phyloP scores from a whole-genome alignment of 306 rosid genomes.

The Sechiopsis laciniata region DNA sequence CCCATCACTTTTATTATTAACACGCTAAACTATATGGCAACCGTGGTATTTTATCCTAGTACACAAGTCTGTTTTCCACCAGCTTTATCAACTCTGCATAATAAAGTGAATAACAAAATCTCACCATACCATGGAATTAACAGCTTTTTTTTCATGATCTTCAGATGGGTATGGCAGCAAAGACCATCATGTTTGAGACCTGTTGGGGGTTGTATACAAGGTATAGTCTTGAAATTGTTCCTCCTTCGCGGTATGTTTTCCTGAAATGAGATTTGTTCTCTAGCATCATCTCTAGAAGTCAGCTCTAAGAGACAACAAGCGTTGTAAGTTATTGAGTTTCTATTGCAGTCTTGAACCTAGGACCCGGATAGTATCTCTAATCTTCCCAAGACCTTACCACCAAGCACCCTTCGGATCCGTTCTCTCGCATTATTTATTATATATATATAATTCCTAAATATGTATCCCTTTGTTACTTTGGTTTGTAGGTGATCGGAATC shows the following conservation, averaged over 20 bases:
- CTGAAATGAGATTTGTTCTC: not conserved
- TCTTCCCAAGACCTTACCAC: not conserved
- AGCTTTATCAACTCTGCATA: not conserved
- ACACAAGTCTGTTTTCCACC: not conserved
- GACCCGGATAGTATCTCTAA: not conserved
- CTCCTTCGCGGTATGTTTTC: not conserved
- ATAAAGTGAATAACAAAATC: not conserved
- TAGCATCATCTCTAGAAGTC: not conserved
- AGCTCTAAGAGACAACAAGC: not conserved
- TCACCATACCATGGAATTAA: conserved; percentile 21
- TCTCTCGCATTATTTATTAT: conserved; percentile 2
- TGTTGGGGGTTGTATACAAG: conserved; percentile 53
- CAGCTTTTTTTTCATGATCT: conserved; percentile 25
- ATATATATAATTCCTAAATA: not conserved
- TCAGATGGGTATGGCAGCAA: conserved; percentile 74
- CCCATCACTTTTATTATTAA: not conserved
- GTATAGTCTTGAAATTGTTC: conserved; percentile 32
- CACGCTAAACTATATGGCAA: not conserved
- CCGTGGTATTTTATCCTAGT: not conserved
- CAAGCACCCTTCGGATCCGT: not conserved
- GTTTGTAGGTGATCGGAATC: conserved; percentile 57
- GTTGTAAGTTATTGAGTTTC: not conserved
- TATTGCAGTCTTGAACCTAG: not conserved
- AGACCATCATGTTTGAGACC: conserved; percentile 78
- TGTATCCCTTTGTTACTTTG: not conserved